Percentiles rank a stretch among this genome's conserved stretches.
phyloP scores from a whole-genome alignment of 2,329 filamentous ascomycete species.

The Aspergillus novoparasiticus region DNA sequence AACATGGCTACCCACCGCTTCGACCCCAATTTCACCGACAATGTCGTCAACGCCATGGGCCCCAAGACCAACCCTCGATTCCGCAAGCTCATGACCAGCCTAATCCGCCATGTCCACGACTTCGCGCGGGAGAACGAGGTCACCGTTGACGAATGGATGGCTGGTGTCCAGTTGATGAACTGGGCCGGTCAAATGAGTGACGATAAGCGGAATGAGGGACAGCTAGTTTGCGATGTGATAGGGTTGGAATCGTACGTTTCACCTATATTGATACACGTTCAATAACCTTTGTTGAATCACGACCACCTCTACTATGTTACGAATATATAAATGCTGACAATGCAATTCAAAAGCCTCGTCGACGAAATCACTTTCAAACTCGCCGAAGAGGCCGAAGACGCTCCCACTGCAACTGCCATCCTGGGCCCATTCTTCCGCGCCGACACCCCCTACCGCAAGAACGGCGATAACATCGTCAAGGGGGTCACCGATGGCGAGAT shows the following conservation, averaged over 20 bases:
- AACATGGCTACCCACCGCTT: slow-evolving; percentile 35
- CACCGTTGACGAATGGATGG: slow-evolving; percentile 62
- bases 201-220: slow-evolving; percentile 64
- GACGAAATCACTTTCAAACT: slow-evolving; percentile 78
- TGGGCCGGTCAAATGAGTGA: slow-evolving; percentile 65
- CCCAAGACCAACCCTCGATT: slow-evolving; percentile 69
- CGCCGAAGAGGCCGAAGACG: slow-evolving; percentile 54
- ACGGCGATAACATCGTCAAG: slow-evolving; percentile 67
- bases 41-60: slow-evolving; percentile 74
- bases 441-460: slow-evolving; percentile 69
- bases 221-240: slow-evolving; percentile 61
- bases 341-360: slow-evolving; percentile 54
- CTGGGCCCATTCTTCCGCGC: slow-evolving; percentile 83
- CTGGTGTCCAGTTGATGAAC: slow-evolving; percentile 60
- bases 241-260: slow-evolving; percentile 57
- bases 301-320: neutral
- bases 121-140: slow-evolving; percentile 62
- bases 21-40: slow-evolving; percentile 61
- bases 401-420: slow-evolving; percentile 73
- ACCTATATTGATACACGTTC: neutral
- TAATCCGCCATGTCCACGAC: slow-evolving; percentile 61
- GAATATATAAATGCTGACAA: slow-evolving; percentile 5
- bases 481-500: slow-evolving; percentile 54
- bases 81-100: slow-evolving; percentile 59
- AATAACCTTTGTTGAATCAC: neutral